phyloP scores from a whole-genome alignment of 345 rosid species.

The Dipteronia sinensis region DNA sequence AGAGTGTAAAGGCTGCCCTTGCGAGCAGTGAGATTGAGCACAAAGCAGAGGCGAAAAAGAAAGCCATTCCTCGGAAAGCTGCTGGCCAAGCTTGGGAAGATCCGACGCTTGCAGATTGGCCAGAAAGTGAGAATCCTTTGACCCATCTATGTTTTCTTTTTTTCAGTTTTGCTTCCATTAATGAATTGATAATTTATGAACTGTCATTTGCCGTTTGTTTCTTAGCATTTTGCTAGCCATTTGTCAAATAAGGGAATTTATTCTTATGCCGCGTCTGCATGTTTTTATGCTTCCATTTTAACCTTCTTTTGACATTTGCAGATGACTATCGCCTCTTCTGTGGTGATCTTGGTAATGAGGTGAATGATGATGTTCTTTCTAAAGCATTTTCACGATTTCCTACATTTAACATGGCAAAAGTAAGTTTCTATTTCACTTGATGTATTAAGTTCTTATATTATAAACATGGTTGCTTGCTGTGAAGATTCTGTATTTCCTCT shows the following conservation, averaged over 20 bases:
- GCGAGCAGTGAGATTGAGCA: conserved; percentile 92
- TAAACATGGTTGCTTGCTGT: conserved; percentile 25
- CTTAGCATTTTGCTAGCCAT: not conserved
- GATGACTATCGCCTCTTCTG: conserved; percentile 95
- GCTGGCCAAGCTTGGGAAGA: conserved; percentile 98
- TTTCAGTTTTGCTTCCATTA: not conserved
- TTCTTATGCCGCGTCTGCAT: not conserved
- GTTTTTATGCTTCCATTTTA: not conserved
- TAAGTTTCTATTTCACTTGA: conserved; percentile 31
- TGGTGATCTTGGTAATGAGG: conserved; percentile 99
- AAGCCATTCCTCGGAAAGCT: conserved; percentile 95
- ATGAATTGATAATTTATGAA: not conserved
- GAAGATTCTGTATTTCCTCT: conserved; percentile 39
- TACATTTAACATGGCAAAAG: conserved; percentile 96
- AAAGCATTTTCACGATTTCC: conserved; percentile 96
- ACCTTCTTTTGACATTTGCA: conserved; percentile 33
- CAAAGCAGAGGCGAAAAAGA: conserved; percentile 87
- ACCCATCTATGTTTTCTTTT: not conserved
- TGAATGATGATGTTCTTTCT: conserved; percentile 98
- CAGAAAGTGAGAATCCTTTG: conserved; percentile 68
- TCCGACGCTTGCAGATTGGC: conserved; percentile 97
- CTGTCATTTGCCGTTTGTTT: conserved; percentile 5
- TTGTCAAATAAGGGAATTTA: conserved; percentile 1
- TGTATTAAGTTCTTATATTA: conserved; percentile 16
- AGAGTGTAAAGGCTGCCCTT: conserved; percentile 94